Evolutionary conservation across 208 protist genomes (phyloP), one percentile per base, ranked within the genome.

Genomic region (Strigomonas culicis): DNA sequence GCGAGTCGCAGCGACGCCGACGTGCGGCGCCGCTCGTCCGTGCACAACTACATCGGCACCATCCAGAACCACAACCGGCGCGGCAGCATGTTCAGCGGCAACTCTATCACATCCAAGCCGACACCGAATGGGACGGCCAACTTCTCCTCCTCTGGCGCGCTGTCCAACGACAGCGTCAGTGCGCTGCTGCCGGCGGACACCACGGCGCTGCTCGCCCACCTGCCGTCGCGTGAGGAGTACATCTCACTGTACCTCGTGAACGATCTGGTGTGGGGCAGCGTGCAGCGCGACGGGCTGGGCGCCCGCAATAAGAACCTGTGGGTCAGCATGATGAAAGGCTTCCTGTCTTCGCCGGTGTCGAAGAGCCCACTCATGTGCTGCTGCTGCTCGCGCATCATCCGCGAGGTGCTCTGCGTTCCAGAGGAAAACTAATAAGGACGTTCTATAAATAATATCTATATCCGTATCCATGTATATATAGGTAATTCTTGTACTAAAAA

Each of bases 201-300:
- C 7, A 15, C 22, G 22, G 52, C 8, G 2, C 34, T 62, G 13
- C 63, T 74, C 32, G 10, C 46, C 8, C 43, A 52, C 31, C 67
- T 85, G 55, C 79, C 79, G 0, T 85, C 75, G 24, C 75, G 79
- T 32, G 63, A 77, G n/a, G 79, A 85, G 60, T 85, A 82, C 51
- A 59, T 85, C 4, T 55, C 68, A 3, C 57, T 85, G 4, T 85
- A 85, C 57, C 69, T 85, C 13, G 72, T 75, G 15, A 85, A 85
- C 55, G 75, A 85, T 17, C 66, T 85, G 1, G 62, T 62, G 41
- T 85, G 79, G 79, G 62, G 75, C 63, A 66, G 66, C 0, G 75
- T 75, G 21, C 46, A 51, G 22, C 69, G 76, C 21, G 68, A 76
- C 49, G 70, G 70, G 8, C 31, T 62, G 6, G 68, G 70, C 0